phyloP scores from a whole-genome alignment of 2,329 filamentous ascomycete species.

The Rhinocladiella mackenziei region DNA sequence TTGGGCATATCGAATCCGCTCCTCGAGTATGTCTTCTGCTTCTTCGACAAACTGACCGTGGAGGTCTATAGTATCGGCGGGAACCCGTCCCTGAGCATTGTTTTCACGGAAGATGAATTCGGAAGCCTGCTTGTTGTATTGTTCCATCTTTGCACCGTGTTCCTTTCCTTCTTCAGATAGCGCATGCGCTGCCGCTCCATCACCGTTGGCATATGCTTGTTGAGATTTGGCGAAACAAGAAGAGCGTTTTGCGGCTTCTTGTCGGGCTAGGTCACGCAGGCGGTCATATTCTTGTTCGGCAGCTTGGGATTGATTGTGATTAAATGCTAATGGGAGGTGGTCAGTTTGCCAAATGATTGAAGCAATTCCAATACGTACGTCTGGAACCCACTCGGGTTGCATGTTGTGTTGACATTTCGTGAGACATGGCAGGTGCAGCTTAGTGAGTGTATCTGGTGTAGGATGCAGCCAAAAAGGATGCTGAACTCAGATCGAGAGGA shows the following conservation, averaged over 20 bases:
- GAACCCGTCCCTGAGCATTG: constrained; percentile 72
- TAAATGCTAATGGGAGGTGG: constrained; percentile 59
- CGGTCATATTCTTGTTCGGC: constrained; percentile 88
- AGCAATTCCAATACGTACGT: no score
- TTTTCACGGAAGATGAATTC: constrained; percentile 96
- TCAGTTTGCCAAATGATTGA: constrained; percentile 1
- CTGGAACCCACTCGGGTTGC: constrained; percentile 32
- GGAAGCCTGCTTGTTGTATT: constrained; percentile 85
- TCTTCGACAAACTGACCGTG: constrained; percentile 95
- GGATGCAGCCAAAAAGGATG: no score
- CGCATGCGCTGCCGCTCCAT: constrained; percentile 77
- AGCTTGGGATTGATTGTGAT: constrained; percentile 62
- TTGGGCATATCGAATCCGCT: constrained; percentile 75
- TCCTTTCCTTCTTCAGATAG: constrained; percentile 80
- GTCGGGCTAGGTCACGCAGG: constrained; percentile 74
- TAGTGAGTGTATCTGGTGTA: constrained; percentile 38
- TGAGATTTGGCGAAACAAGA: constrained; percentile 74
- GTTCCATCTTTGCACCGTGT: constrained; percentile 78
- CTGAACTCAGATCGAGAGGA: no score
- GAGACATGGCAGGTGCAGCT: constrained; percentile 33
- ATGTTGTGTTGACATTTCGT: constrained; percentile 40
- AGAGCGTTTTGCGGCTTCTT: constrained; percentile 73
- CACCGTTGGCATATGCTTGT: constrained; percentile 76
- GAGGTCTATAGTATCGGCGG: constrained; percentile 81
- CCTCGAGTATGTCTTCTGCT: constrained; percentile 83